Conservation (phyloP, 2,329 filamentous ascomycete species). For the Eutypella sp. region DNA sequence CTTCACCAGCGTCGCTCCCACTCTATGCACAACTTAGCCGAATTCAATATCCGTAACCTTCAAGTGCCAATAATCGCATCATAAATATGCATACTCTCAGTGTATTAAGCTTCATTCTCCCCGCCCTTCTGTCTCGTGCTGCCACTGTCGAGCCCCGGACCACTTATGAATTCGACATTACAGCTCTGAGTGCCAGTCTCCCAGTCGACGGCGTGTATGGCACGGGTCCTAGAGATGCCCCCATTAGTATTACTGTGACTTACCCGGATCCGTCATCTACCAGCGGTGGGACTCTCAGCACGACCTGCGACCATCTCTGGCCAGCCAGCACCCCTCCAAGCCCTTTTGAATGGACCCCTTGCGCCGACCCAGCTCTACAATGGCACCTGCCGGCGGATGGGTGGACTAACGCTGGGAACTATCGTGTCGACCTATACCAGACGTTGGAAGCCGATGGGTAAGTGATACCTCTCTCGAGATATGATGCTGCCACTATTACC, state of each 20-base stretch:
- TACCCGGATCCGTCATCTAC: constrained; percentile 15
- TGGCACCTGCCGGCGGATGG: constrained; percentile 18
- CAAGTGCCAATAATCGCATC: not conserved
- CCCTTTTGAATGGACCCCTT: constrained; percentile 17
- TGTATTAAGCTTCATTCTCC: constrained; percentile 12
- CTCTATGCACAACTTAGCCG: not conserved
- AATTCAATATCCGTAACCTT: not conserved
- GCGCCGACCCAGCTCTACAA: constrained; percentile 11
- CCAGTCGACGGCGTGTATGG: constrained; percentile 14
- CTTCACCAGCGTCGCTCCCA: not conserved
- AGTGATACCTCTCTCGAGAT: constrained; percentile 6
- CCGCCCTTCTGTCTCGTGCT: constrained; percentile 11
- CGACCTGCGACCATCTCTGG: constrained; percentile 18
- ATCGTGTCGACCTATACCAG: constrained; percentile 17
- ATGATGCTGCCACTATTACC: not conserved
- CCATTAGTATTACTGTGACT: constrained; percentile 12
- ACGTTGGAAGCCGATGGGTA: constrained; percentile 13
- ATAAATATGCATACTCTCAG: constrained; percentile 11
- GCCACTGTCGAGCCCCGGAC: constrained; percentile 15
- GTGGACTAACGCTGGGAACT: constrained; percentile 16
- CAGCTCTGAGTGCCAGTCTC: constrained; percentile 15
- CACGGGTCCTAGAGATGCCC: constrained; percentile 10
- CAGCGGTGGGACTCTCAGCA: constrained; percentile 11
- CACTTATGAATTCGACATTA: constrained; percentile 14
- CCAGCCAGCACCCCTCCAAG: constrained; percentile 12